A percentile compares a stretch with the other conserved stretches of the same genome.
Conservation (phyloP, 2,329 filamentous ascomycete species). For the Pestalotiopsis sp. region DNA sequence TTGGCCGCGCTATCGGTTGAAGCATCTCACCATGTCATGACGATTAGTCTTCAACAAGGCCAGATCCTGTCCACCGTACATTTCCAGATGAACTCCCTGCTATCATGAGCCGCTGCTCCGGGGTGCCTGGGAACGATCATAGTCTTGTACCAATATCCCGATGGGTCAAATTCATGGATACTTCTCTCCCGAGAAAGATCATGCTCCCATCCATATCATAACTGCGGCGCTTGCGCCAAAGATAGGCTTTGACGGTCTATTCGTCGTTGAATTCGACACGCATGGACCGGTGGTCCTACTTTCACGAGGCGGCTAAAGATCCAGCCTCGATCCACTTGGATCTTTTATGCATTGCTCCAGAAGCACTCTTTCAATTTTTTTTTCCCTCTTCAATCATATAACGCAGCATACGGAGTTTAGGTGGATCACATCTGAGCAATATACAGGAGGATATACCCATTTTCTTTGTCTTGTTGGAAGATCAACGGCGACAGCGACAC, state of each 20-base stretch:
- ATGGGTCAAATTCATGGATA: not conserved
- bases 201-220: not conserved
- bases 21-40: not conserved
- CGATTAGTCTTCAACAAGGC: not conserved
- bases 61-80: not conserved
- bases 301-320: not conserved
- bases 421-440: not conserved
- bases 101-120: not conserved
- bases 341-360: slow-evolving; percentile 1
- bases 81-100: not conserved
- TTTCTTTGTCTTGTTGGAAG: slow-evolving; percentile 9
- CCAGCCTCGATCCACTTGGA: slow-evolving; percentile 9
- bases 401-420: slow-evolving; percentile 11
- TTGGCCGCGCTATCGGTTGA: slow-evolving; percentile 59
- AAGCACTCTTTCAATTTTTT: not conserved
- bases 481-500: not conserved
- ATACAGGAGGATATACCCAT: slow-evolving; percentile 18
- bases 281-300: not conserved
- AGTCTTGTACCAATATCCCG: not conserved
- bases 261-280: not conserved
- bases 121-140: too few relatives aligned
- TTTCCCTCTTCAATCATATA: not conserved
- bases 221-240: not conserved
- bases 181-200: not conserved
- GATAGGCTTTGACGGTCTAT: not conserved